A percentile compares a stretch with the other conserved stretches of the same genome.
Evolutionary conservation across 1,139 yeast genomes (phyloP).

Genomic region (Saccharomyces hybrid): DNA sequence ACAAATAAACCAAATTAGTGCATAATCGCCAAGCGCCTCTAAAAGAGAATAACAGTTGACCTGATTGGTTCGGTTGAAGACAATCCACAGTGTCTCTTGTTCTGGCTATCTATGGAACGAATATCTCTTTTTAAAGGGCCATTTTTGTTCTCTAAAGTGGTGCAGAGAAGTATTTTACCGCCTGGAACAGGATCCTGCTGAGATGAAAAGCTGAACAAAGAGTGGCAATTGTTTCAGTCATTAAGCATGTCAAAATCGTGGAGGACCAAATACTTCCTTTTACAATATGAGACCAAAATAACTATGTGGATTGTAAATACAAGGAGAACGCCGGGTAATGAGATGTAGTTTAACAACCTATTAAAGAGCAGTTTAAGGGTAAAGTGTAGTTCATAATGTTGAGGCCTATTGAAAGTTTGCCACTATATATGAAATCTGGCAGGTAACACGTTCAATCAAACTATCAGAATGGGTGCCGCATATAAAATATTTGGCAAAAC

Average conservation of each 20-base stretch:
- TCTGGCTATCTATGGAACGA: too few relatives aligned
- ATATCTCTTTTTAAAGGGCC: too few relatives aligned
- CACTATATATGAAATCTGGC: not conserved
- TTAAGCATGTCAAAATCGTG: not conserved
- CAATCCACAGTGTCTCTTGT: too few relatives aligned
- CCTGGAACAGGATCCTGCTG: not conserved
- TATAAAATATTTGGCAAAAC: constrained; percentile 57
- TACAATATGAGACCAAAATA: not conserved
- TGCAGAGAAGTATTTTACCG: not conserved
- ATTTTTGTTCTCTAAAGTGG: not conserved
- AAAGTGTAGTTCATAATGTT: not conserved
- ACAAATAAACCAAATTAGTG: too few relatives aligned
- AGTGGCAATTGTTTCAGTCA: not conserved
- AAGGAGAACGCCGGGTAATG: not conserved
- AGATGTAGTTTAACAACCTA: not conserved
- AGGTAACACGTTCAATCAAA: not conserved
- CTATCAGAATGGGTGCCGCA: constrained; percentile 47
- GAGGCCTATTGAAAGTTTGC: not conserved
- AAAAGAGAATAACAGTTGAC: too few relatives aligned
- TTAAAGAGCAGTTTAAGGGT: not conserved
- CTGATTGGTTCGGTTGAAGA: too few relatives aligned
- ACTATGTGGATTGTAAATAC: not conserved
- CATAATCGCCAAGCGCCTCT: too few relatives aligned
- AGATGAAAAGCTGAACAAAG: not conserved
- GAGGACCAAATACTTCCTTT: not conserved